Evolutionary conservation across 371 early-diverging fungal genomes (phyloP), one percentile per base, ranked within the genome.

Genomic region (Smittium mucronatum): DNA sequence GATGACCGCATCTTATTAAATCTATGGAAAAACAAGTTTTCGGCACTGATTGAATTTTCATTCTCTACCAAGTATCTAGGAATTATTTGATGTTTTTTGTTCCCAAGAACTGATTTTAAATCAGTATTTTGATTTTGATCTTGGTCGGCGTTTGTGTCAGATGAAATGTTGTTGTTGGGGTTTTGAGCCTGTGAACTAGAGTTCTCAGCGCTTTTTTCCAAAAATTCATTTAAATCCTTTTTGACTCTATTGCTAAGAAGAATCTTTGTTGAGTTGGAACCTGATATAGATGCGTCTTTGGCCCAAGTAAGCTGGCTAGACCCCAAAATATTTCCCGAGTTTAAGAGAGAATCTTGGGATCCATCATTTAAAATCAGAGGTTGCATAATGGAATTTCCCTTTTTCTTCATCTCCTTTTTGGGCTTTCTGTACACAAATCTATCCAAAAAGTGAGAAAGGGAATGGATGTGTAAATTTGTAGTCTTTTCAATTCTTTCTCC

Each of bases 351-450:
- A 28, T 65, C 21, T 47, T 47, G 47, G 5, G 47, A 11, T 47
- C 34, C 65, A 11, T n/a, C 35, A 31, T 58, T 17, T 58, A 64
- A 34, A 31, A 74, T 58, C 0, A 73, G 36, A 29, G 86, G 84
- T 80, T 87, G 85, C 86, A 87, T 85, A 1, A 84, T 67, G 21
- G 79, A 77, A 57, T 72, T 68, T 21, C 84, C 86, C 34, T 79
- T 76, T 71, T 80, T 65, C 36, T 67, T 32, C 11, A 58, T 35
- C 35, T 34, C 31, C 33, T 63, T 64, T 82, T 94, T 95, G 36
- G 97, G 91, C 78, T 93, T 94, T 78, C 94, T 92, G 82, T 88
- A 95, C 11, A 94, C 93, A 81, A 97, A 96, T 64, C 91, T 85
- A 76, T 97, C 96, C 68, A 97, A 82, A 81, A 97, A 97, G 73